Base-by-base conservation (phyloP, 768 basidiomycete species). In the Tulasnella calospora region DNA sequence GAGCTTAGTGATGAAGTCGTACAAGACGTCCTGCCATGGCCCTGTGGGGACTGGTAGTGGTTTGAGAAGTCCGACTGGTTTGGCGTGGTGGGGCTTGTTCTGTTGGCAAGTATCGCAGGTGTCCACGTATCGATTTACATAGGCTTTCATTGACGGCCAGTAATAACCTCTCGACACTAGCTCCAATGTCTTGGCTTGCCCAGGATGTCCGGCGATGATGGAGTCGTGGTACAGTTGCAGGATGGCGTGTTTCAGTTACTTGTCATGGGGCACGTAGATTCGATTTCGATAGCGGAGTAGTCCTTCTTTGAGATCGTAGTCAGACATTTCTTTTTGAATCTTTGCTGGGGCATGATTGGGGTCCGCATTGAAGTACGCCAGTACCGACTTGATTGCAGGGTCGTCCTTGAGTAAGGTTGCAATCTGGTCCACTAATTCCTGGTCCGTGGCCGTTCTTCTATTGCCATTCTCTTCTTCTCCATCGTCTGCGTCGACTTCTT, bases 101-200 rank as follows among this genome's bases (percentile, higher is more conserved):
- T 79, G 67, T 47, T 78, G 70, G 78, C 83, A 83, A 7, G 61
- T 55, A 0, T 82, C 79, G 78, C 84, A 85, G 3, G 73, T 40
- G 0, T 38, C 7, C 44, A 85, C 79, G 76, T 84, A 85, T n/a
- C 77, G 38, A 12, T 79, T 44, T 38, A 84, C 78, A 69, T 80
- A 81, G 30, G 36, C 9, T n/a, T 47, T 27, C 72, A 81, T 79
- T 15, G 23, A 23, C 38, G 80, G 80, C 81, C 81, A 83, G 57
- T 75, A 79, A 76, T 70, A 83, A 23, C 83, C 44, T 30, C 80
- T 74, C 10, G 35, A 36, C 19, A 82, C 72, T 0, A 81, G 67
- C 21, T 82, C 79, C 13, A 70, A 35, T 0, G 83, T 83, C 57
- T 81, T 81, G 1, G 19, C 46, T 21, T 71, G 33, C 0, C 83